Evolutionary conservation across 495 filamentous ascomycete genomes (phyloP).

Genomic region (Aspergillus bridgeri): DNA sequence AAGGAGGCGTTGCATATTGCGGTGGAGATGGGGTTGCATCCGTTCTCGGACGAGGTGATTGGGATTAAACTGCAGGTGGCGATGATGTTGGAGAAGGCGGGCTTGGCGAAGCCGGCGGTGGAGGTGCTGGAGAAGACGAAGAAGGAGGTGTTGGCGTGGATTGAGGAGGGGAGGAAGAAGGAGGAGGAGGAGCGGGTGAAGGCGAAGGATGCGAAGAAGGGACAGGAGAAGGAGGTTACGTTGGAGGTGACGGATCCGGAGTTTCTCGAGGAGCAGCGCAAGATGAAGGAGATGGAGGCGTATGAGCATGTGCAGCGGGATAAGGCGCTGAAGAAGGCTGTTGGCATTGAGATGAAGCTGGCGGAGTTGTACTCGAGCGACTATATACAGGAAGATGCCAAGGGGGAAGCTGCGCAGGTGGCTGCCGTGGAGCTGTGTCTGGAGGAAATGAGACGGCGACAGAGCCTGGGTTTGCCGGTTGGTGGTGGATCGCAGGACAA

Average conservation of each 20-base stretch:
- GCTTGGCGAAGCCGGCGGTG: constrained; percentile 60
- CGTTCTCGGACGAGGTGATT: constrained; percentile 82
- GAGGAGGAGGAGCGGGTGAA: constrained; percentile 26
- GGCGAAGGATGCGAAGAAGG: constrained; percentile 15
- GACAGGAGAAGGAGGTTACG: constrained; percentile 17
- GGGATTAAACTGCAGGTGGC: constrained; percentile 84
- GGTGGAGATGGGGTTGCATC: constrained; percentile 70
- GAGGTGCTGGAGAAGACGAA: constrained; percentile 63
- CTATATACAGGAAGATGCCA: constrained; percentile 48
- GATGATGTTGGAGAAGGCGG: constrained; percentile 70
- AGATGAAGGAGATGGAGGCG: constrained; percentile 30
- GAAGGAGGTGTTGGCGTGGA: constrained; percentile 55
- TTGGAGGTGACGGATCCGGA: constrained; percentile 24
- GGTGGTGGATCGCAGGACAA: constrained; percentile 46
- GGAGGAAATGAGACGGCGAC: constrained; percentile 66
- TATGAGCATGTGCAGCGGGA: constrained; percentile 60
- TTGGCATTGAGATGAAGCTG: constrained; percentile 74
- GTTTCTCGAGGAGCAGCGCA: constrained; percentile 29
- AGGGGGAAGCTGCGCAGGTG: constrained; percentile 69
- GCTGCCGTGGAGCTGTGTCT: constrained; percentile 79
- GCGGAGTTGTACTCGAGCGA: constrained; percentile 67
- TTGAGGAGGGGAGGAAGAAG: constrained; percentile 46
- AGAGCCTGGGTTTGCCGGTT: constrained; percentile 53
- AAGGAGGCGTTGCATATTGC: constrained; percentile 68
- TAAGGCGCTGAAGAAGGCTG: constrained; percentile 65